These are phyloP conservation scores for Gossypioides kirkii DNA, from an alignment of 345 rosid species.

Conservation along the genomic window DNA sequence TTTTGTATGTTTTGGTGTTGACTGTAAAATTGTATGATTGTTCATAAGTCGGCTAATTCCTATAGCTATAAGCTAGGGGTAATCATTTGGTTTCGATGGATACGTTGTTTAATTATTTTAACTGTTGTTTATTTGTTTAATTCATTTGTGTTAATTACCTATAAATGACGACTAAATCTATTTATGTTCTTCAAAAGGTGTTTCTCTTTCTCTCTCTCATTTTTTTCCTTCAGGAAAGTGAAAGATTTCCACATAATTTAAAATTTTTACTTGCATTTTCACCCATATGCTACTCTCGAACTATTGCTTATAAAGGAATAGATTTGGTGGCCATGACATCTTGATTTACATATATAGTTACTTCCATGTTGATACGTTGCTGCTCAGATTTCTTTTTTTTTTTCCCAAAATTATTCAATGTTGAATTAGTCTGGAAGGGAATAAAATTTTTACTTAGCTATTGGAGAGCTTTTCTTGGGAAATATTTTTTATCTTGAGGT, in stretches of 20 bases:
- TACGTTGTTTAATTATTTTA: too few relatives aligned
- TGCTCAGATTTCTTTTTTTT: not conserved
- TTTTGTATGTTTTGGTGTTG: too few relatives aligned
- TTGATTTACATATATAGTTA: not conserved
- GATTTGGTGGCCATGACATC: not conserved
- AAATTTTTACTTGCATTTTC: not conserved
- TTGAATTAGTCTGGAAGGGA: not conserved
- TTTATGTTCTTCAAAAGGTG: slow-evolving; percentile 98
- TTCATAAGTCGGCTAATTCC: too few relatives aligned
- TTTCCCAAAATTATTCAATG: not conserved
- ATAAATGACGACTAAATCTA: too few relatives aligned
- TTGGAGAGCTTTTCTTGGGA: not conserved
- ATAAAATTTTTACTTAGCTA: not conserved
- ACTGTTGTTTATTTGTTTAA: too few relatives aligned
- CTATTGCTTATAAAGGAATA: not conserved
- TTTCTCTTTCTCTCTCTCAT: not conserved
- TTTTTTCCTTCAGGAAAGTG: not conserved
- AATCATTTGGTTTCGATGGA: too few relatives aligned
- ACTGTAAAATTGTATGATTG: too few relatives aligned
- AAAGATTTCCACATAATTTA: not conserved
- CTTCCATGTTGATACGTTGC: not conserved
- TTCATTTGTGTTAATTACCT: too few relatives aligned
- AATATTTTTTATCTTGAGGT: not conserved
- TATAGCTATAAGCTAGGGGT: too few relatives aligned
- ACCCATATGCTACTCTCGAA: not conserved